phyloP scores from a whole-genome alignment of 176 grass and related monocot species.

The Thinopyrum elongatum region DNA sequence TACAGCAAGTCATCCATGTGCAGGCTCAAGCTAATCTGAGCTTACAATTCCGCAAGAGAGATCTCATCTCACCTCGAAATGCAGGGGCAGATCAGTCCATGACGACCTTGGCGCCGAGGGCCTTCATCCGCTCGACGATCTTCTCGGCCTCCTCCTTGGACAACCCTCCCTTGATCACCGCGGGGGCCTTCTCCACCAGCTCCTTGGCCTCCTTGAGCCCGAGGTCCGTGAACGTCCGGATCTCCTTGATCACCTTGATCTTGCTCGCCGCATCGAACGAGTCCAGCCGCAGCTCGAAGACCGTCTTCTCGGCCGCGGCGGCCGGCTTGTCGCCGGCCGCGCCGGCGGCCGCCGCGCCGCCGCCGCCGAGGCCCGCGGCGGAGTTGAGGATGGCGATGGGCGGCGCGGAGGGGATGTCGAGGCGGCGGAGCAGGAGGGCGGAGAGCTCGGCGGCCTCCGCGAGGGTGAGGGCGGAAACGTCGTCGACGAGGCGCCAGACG shows the following conservation, averaged over 20 bases:
- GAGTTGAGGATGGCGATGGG: conserved; percentile 86
- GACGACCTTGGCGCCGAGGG: conserved; percentile 69
- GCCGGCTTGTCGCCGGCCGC: conserved; percentile 42
- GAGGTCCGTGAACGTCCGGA: conserved; percentile 80
- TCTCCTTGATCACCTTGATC: conserved; percentile 99
- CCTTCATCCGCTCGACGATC: conserved; percentile 94
- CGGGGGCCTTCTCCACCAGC: conserved; percentile 84
- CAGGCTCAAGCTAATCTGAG: not conserved
- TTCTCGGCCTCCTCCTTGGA: conserved; percentile 83
- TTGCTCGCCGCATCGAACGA: conserved; percentile 79
- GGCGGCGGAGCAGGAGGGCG: conserved; percentile 53
- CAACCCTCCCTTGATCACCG: conserved; percentile 73
- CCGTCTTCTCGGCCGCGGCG: conserved; percentile 81
- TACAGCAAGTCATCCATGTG: not conserved
- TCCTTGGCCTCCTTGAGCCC: conserved; percentile 98
- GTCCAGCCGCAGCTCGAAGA: conserved; percentile 89
- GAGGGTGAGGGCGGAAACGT: conserved; percentile 72
- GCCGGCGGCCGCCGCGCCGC: not conserved
- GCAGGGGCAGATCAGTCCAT: conserved; percentile 54
- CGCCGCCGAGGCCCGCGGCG: conserved; percentile 48
- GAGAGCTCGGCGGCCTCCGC: conserved; percentile 61
- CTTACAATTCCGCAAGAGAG: not conserved
- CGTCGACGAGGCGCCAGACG: conserved; percentile 97
- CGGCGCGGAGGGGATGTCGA: conserved; percentile 50
- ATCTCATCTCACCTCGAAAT: conserved; percentile 32